Conservation (phyloP, 495 filamentous ascomycete genomes). For the Apodospora peruviana region DNA sequence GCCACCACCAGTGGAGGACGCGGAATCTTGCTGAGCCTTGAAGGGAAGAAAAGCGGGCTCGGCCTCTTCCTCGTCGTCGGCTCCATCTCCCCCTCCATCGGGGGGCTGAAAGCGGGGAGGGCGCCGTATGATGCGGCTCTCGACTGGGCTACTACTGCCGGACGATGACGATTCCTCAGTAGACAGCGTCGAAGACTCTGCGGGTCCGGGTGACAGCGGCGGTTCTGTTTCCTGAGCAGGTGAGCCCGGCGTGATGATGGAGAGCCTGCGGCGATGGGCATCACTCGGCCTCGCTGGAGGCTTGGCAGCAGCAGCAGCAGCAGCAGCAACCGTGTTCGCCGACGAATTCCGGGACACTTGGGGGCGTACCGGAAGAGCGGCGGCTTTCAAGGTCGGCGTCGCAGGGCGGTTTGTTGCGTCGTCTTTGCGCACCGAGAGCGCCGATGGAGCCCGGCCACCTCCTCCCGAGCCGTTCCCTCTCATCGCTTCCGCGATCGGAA, state of each 20-base stretch:
- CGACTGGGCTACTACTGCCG: slow-evolving; percentile 30
- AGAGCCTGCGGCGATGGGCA: slow-evolving; percentile 22
- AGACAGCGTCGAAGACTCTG: slow-evolving; percentile 24
- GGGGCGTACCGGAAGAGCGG: slow-evolving; percentile 26
- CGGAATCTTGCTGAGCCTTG: slow-evolving; percentile 4
- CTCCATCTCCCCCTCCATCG: slow-evolving; percentile 23
- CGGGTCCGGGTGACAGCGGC: slow-evolving; percentile 28
- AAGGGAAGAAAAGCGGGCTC: slow-evolving; percentile 74
- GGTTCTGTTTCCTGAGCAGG: slow-evolving; percentile 19
- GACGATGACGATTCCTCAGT: slow-evolving; percentile 36
- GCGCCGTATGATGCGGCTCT: slow-evolving; percentile 51
- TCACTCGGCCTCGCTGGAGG: slow-evolving; percentile 9
- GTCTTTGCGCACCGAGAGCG: slow-evolving; percentile 61
- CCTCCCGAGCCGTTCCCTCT: slow-evolving; percentile 52
- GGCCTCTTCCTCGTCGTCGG: slow-evolving; percentile 50
- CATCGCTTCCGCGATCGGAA: slow-evolving; percentile 49
- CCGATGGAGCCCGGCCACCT: slow-evolving; percentile 56
- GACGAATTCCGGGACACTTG: slow-evolving; percentile 53
- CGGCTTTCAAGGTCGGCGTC: slow-evolving; percentile 31
- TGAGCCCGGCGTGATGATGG: slow-evolving; percentile 15
- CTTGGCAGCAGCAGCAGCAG: slow-evolving; percentile 11
- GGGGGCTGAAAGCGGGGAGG: slow-evolving; percentile 48
- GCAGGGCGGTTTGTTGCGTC: slow-evolving; percentile 37
- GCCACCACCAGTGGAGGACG: slow-evolving; percentile 8
- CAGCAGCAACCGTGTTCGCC: slow-evolving; percentile 42